Evolutionary conservation across 164 flowering plant genomes (phyloP).

Genomic region (Magnolia officinalis): DNA sequence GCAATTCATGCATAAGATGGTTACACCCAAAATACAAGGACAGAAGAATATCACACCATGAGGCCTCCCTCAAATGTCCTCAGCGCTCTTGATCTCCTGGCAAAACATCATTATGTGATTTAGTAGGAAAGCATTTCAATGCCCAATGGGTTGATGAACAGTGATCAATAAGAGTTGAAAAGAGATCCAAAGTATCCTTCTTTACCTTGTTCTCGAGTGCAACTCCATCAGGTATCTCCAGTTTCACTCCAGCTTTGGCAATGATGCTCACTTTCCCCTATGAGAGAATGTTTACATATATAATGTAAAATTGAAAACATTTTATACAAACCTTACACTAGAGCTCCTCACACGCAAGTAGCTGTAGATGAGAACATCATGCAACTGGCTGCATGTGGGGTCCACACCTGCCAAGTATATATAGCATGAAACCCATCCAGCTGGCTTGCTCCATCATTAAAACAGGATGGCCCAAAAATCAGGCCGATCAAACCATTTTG

Average conservation of each 20-base stretch:
- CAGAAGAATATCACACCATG: neutral
- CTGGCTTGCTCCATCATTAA: no score
- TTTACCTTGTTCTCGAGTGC: constrained; percentile 46
- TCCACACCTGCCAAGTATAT: neutral
- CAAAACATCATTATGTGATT: neutral
- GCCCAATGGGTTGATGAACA: neutral
- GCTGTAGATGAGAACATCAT: neutral
- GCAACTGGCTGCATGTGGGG: neutral
- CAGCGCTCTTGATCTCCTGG: constrained; percentile 41
- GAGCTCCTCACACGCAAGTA: neutral
- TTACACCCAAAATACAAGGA: neutral
- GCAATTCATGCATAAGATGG: neutral
- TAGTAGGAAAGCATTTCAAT: neutral
- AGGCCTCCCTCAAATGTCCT: constrained; percentile 30
- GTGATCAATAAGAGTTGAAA: neutral
- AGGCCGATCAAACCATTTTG: no score
- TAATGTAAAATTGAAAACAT: neutral
- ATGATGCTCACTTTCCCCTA: constrained; percentile 42
- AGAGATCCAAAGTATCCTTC: neutral
- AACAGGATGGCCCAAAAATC: no score
- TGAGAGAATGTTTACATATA: neutral
- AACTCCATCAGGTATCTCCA: constrained; percentile 50
- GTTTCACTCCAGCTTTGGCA: constrained; percentile 37
- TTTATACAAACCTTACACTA: neutral
- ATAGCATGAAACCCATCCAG: neutral